Percentiles rank a stretch among this genome's conserved stretches.
These are phyloP conservation scores for Kregervanrija fluxuum DNA, from an alignment of 805 yeast genomes.

Conservation along the genomic window DNA sequence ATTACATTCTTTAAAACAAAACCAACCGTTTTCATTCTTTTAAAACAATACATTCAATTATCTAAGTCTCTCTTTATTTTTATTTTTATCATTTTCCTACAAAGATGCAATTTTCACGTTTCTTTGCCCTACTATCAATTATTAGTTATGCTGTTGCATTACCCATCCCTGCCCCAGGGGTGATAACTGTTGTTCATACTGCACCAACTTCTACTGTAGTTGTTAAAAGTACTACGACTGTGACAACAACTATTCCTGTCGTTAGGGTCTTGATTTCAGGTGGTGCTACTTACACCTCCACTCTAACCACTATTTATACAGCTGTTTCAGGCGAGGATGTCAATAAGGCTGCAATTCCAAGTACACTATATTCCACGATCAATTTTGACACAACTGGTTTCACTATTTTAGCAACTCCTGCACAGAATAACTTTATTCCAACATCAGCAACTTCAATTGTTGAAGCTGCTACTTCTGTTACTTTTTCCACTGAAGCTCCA, in stretches of 20 bases:
- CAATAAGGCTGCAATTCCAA: constrained; percentile 2
- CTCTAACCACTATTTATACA: constrained; percentile 34
- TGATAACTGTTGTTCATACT: constrained; percentile 18
- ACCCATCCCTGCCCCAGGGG: constrained; percentile 21
- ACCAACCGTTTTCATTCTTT: constrained; percentile 5
- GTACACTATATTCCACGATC: background rate
- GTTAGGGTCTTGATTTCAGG: constrained; percentile 45
- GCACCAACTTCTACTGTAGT: background rate
- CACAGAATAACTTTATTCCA: background rate
- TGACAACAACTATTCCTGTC: constrained; percentile 43
- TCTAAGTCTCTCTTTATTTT: background rate
- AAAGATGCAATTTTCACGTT: background rate
- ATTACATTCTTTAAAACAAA: background rate
- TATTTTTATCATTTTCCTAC: too few relatives aligned
- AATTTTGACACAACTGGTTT: constrained; percentile 7
- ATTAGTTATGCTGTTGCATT: background rate
- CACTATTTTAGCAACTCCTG: constrained; percentile 1
- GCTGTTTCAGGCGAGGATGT: constrained; percentile 7
- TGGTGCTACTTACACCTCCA: constrained; percentile 44
- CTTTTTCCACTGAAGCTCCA: constrained; percentile 5
- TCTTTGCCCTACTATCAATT: background rate
- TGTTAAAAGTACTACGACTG: constrained; percentile 23
- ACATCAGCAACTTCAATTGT: constrained; percentile 3
- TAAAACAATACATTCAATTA: background rate
- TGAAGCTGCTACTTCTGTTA: background rate